Evolutionary conservation across 1,139 yeast genomes (phyloP).

Genomic region (Wickerhamomyces sp.): DNA sequence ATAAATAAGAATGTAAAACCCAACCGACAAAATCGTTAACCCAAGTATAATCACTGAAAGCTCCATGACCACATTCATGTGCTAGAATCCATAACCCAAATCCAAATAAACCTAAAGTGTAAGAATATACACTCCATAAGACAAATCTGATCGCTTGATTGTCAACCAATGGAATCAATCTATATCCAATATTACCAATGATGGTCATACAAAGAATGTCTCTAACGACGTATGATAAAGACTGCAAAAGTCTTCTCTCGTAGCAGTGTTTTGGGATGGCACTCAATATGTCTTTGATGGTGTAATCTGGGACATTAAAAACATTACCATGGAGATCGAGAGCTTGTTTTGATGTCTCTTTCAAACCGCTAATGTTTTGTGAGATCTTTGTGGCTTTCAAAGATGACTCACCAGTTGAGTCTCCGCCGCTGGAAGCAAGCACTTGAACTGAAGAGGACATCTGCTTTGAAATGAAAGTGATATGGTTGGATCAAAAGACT

Average conservation of each 20-base stretch:
- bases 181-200: constrained; percentile 40
- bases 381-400: constrained; percentile 13
- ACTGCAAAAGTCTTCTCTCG: constrained; percentile 44
- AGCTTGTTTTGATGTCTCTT: constrained; percentile 25
- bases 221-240: constrained; percentile 53
- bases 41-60: constrained; percentile 51
- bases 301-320: constrained; percentile 57
- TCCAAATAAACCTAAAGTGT: constrained; percentile 40
- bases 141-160: constrained; percentile 32
- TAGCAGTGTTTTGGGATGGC: constrained; percentile 63
- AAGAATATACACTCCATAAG: constrained; percentile 39
- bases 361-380: constrained; percentile 12
- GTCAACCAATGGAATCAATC: constrained; percentile 40
- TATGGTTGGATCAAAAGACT: not conserved
- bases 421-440: not conserved
- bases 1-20: constrained; percentile 51
- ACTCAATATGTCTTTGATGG: constrained; percentile 54
- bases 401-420: not conserved
- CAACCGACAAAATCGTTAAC: constrained; percentile 57
- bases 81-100: constrained; percentile 62
- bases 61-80: constrained; percentile 65
- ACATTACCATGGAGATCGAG: constrained; percentile 51
- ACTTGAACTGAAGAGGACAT: constrained; percentile 5
- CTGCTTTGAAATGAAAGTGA: not conserved
- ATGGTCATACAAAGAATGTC: constrained; percentile 43